A percentile compares a stretch with the other conserved stretches of the same genome.
Evolutionary conservation across 306 rosid species (phyloP).

Genomic region (Phaseolus lunatus): DNA sequence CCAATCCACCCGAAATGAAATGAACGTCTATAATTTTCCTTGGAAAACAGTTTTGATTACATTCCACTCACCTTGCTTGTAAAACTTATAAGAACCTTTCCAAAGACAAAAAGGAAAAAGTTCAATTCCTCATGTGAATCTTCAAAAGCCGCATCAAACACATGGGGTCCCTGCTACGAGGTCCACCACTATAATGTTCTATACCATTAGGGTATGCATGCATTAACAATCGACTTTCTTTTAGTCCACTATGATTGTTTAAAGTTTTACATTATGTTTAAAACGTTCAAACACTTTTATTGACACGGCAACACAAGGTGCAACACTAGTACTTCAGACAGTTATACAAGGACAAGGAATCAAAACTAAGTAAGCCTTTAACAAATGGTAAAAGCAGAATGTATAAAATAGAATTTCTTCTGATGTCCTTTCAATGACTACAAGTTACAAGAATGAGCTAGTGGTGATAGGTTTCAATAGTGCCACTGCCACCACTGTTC

Average conservation of each 20-base stretch:
- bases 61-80: neutral
- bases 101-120: neutral
- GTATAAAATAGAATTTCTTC: constrained; percentile 10
- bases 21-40: neutral
- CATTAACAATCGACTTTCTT: neutral
- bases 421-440: neutral
- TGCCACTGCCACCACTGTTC: neutral
- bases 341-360: neutral
- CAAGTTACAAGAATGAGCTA: neutral
- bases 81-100: neutral
- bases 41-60: neutral
- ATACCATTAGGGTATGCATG: constrained; percentile 2
- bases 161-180: neutral
- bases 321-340: neutral
- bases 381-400: neutral
- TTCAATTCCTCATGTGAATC: constrained; percentile 1
- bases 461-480: neutral
- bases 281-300: neutral
- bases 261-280: neutral
- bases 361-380: neutral
- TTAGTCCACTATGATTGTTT: neutral
- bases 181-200: constrained; percentile 22
- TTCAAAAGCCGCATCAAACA: neutral
- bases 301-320: neutral
- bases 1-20: neutral